Evolutionary conservation across 371 early-diverging fungal species (phyloP).

Genomic region (Mortierella sp.): DNA sequence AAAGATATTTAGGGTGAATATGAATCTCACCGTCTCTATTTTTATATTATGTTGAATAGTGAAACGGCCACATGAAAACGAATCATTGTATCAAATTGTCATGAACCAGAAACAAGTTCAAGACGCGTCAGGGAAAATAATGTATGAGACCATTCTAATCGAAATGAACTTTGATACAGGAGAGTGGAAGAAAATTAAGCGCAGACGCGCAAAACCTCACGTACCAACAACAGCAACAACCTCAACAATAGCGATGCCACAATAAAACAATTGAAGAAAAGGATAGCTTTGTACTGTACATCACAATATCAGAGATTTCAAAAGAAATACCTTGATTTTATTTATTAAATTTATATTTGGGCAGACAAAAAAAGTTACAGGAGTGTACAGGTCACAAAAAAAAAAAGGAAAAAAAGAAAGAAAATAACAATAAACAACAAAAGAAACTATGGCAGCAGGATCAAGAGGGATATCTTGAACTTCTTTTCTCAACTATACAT

Average conservation of each 20-base stretch:
- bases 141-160: constrained; percentile 56
- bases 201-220: constrained; percentile 35
- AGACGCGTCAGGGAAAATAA: constrained; percentile 43
- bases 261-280: background rate
- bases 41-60: constrained; percentile 9
- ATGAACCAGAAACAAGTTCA: constrained; percentile 57
- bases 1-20: background rate
- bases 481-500: background rate
- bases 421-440: background rate
- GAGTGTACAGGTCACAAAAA: background rate
- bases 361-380: background rate
- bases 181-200: constrained; percentile 60
- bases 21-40: background rate
- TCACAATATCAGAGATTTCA: no score
- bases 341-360: no score
- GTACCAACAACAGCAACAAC: constrained; percentile 8
- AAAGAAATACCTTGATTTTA: no score
- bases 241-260: background rate
- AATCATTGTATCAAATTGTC: constrained; percentile 43
- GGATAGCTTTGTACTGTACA: no score
- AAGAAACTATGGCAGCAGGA: background rate
- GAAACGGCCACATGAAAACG: constrained; percentile 46
- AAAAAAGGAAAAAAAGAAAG: background rate
- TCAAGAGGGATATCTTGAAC: background rate
- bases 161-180: constrained; percentile 61